Evolutionary conservation across 2,329 filamentous ascomycete species (phyloP).

Genomic region (Curvularia verruculosa): DNA sequence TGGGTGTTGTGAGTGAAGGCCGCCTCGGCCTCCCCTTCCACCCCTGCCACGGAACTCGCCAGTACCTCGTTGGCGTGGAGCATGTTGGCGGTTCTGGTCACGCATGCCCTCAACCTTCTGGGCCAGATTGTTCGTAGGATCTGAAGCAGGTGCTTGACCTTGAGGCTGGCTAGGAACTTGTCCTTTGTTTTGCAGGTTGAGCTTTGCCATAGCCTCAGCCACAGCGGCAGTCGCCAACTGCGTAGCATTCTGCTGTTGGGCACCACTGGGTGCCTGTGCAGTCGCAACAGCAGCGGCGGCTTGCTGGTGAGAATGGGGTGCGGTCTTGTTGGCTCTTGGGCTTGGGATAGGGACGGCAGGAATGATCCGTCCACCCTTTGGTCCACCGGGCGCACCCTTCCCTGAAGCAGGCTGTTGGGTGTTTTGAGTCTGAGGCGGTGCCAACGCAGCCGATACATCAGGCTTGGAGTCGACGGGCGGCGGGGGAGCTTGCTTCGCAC

Average conservation of each 20-base stretch:
- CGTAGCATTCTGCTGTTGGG: constrained; percentile 66
- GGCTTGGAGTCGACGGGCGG: constrained; percentile 74
- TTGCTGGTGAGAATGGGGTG: constrained; percentile 46
- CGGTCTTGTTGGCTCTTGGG: constrained; percentile 41
- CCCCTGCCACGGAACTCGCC: constrained; percentile 53
- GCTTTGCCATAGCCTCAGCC: constrained; percentile 79
- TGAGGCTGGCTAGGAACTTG: constrained; percentile 27
- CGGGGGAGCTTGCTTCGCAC: constrained; percentile 60
- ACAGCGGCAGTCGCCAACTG: constrained; percentile 77
- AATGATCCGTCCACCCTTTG: constrained; percentile 61
- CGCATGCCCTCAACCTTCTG: constrained; percentile 81
- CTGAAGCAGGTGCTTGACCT: constrained; percentile 31
- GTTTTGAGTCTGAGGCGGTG: constrained; percentile 54
- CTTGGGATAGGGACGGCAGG: constrained; percentile 70
- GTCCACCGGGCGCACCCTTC: constrained; percentile 51
- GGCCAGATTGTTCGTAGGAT: constrained; percentile 71
- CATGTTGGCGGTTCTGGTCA: constrained; percentile 60
- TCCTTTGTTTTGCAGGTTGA: constrained; percentile 52
- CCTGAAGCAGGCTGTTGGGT: constrained; percentile 40
- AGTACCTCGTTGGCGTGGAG: constrained; percentile 55
- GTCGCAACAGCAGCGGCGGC: constrained; percentile 29
- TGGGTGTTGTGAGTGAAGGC: constrained; percentile 46
- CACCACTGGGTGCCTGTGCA: constrained; percentile 34
- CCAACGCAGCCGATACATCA: constrained; percentile 62
- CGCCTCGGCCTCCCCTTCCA: constrained; percentile 55